Conservation (phyloP, 2,329 filamentous ascomycete species). For the Bertia moriformis region DNA sequence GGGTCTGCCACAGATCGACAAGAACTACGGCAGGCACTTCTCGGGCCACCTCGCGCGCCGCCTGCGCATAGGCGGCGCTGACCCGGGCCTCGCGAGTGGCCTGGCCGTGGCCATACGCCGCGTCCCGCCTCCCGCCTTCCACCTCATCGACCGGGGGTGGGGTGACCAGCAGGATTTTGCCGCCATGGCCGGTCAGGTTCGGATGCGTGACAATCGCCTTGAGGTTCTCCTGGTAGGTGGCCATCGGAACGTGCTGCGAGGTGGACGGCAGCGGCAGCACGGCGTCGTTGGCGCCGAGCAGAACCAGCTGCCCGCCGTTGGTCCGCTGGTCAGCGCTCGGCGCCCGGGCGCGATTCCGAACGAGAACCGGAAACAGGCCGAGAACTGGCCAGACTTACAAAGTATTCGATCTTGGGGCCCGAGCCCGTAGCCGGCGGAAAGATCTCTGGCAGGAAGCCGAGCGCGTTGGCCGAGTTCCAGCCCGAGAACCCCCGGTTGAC, state of each 20-base stretch:
- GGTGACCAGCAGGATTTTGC: slow-evolving; percentile 63
- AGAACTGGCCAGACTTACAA: too few species aligned
- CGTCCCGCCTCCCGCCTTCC: slow-evolving; percentile 34
- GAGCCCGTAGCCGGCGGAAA: slow-evolving; percentile 49
- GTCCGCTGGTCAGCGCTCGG: slow-evolving; percentile 9
- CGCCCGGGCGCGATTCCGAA: background rate
- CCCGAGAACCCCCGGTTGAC: slow-evolving; percentile 79
- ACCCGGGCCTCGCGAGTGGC: slow-evolving; percentile 28
- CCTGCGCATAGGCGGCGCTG: slow-evolving; percentile 40
- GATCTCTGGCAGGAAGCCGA: slow-evolving; percentile 54
- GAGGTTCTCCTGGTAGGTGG: slow-evolving; percentile 61
- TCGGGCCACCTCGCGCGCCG: slow-evolving; percentile 52
- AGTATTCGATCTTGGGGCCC: slow-evolving; percentile 47
- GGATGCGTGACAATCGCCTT: slow-evolving; percentile 59
- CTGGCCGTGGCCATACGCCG: slow-evolving; percentile 25
- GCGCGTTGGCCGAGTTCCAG: slow-evolving; percentile 66
- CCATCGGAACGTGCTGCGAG: slow-evolving; percentile 65
- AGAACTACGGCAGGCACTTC: slow-evolving; percentile 53
- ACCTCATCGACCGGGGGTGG: slow-evolving; percentile 76
- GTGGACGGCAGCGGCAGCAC: slow-evolving; percentile 46
- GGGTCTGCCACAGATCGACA: slow-evolving; percentile 65
- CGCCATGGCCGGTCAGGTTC: slow-evolving; percentile 51
- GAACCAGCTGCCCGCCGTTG: slow-evolving; percentile 39
- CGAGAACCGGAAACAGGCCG: background rate
- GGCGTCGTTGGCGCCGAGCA: slow-evolving; percentile 86